Evolutionary conservation across 352 stramenopile genomes (phyloP).

Genomic region (Phytophthora cactorum): DNA sequence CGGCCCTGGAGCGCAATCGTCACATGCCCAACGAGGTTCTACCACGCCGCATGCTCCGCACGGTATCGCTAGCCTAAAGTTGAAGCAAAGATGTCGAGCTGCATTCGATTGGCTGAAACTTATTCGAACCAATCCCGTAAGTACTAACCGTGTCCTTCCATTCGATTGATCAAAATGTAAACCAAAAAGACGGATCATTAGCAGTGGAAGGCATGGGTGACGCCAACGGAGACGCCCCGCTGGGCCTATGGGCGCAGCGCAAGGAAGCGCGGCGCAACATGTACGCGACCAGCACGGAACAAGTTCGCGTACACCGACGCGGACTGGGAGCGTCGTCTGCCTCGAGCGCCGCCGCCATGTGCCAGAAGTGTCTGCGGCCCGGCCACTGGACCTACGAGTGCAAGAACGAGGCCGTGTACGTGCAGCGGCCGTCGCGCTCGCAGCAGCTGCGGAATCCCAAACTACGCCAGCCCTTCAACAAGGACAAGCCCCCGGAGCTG

Average conservation of each 20-base stretch:
- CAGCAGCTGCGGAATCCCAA: slow-evolving; percentile 84
- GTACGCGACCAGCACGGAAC: slow-evolving; percentile 84
- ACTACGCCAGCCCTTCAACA: slow-evolving; percentile 82
- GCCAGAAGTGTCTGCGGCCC: slow-evolving; percentile 82
- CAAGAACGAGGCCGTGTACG: slow-evolving; percentile 86
- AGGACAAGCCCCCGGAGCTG: slow-evolving; percentile 70
- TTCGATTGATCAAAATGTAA: not conserved
- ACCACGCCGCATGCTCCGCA: slow-evolving; percentile 8
- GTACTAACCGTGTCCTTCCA: not conserved
- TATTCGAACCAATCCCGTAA: too few relatives aligned
- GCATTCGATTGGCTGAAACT: too few relatives aligned
- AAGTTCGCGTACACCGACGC: slow-evolving; percentile 66
- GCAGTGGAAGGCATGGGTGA: slow-evolving; percentile 33
- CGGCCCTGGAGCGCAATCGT: slow-evolving; percentile 44
- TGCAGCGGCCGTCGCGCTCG: slow-evolving; percentile 77
- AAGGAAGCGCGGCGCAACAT: slow-evolving; percentile 84
- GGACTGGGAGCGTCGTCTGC: slow-evolving; percentile 24
- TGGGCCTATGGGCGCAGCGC: slow-evolving; percentile 69
- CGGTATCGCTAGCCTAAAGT: not conserved
- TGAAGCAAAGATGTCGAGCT: not conserved
- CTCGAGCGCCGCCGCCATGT: slow-evolving; percentile 52
- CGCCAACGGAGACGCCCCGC: slow-evolving; percentile 43
- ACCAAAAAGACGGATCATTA: not conserved
- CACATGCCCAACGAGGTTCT: slow-evolving; percentile 25
- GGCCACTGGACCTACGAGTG: slow-evolving; percentile 91